These are phyloP conservation scores for Leishmania mexicana DNA, from an alignment of 208 protist genomes.

Conservation along the genomic window DNA sequence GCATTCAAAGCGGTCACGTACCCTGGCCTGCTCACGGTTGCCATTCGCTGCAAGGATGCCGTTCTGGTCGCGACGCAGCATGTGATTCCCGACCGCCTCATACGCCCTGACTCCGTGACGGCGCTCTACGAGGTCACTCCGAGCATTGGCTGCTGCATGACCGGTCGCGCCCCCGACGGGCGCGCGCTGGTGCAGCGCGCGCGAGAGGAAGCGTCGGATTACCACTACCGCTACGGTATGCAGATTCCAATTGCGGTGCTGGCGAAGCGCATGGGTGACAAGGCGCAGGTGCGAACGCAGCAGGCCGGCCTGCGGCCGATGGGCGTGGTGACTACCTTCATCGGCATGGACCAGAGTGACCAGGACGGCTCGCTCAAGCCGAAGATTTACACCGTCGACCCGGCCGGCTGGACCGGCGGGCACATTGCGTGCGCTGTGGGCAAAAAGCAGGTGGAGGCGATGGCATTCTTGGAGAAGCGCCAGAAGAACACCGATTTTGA, in stretches of 20 bases:
- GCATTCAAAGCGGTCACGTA: slow-evolving; percentile 98
- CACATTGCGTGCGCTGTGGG: slow-evolving; percentile 93
- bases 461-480: slow-evolving; percentile 96
- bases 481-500: slow-evolving; percentile 90
- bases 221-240: slow-evolving; percentile 96
- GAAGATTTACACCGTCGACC: slow-evolving; percentile 95
- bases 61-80: slow-evolving; percentile 97
- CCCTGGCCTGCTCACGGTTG: slow-evolving; percentile 95
- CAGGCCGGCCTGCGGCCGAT: slow-evolving; percentile 95
- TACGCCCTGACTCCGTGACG: slow-evolving; percentile 95
- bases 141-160: slow-evolving; percentile 96
- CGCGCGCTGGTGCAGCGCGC: slow-evolving; percentile 92
- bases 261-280: slow-evolving; percentile 97
- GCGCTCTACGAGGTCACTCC: slow-evolving; percentile 95
- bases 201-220: slow-evolving; percentile 95
- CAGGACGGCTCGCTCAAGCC: slow-evolving; percentile 77
- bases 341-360: slow-evolving; percentile 94
- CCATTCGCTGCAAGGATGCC: slow-evolving; percentile 95
- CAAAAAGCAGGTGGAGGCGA: slow-evolving; percentile 96
- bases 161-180: slow-evolving; percentile 94
- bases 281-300: slow-evolving; percentile 98
- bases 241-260: slow-evolving; percentile 96
- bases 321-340: slow-evolving; percentile 93
- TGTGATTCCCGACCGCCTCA: slow-evolving; percentile 98
- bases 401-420: slow-evolving; percentile 93